A percentile compares a stretch with the other conserved stretches of the same genome.
phyloP scores from a whole-genome alignment of 805 yeast species.

The Ogataea pini region DNA sequence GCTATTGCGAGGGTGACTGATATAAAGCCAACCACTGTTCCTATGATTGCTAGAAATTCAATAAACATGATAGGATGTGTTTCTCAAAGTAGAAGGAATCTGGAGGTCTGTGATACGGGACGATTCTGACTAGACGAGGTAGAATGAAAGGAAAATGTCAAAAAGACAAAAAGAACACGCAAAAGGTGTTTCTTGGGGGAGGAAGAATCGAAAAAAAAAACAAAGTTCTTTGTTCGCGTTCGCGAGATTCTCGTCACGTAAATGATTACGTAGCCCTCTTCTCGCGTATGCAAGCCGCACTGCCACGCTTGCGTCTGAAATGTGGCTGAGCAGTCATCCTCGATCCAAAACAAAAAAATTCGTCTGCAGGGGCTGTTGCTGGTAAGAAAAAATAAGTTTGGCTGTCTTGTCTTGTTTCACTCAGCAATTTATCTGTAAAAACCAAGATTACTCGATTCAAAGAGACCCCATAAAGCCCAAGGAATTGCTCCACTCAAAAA shows the following conservation, averaged over 20 bases:
- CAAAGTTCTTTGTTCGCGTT: background rate
- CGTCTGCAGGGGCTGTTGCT: background rate
- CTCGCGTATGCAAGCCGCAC: background rate
- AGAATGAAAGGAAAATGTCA: too few relatives aligned
- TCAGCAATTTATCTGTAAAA: background rate
- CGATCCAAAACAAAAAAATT: background rate
- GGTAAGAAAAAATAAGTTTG: background rate
- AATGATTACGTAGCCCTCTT: background rate
- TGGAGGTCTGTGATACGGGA: too few relatives aligned
- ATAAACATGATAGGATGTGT: constrained; percentile 48
- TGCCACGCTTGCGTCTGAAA: background rate
- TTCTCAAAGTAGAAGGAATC: too few relatives aligned
- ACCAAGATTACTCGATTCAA: background rate
- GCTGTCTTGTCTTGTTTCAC: constrained; percentile 1
- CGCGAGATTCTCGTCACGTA: too few relatives aligned
- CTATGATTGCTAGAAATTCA: constrained; percentile 57
- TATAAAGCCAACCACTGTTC: constrained; percentile 60
- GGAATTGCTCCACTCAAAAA: background rate
- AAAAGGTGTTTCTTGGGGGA: background rate
- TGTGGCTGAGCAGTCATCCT: background rate
- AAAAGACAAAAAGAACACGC: constrained; percentile 3
- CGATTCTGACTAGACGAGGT: too few relatives aligned
- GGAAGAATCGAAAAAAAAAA: background rate
- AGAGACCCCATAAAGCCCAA: background rate
- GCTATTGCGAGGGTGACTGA: constrained; percentile 67